Conservation (phyloP, 2,329 filamentous ascomycete species). For the Cladophialophora chaetospira region DNA sequence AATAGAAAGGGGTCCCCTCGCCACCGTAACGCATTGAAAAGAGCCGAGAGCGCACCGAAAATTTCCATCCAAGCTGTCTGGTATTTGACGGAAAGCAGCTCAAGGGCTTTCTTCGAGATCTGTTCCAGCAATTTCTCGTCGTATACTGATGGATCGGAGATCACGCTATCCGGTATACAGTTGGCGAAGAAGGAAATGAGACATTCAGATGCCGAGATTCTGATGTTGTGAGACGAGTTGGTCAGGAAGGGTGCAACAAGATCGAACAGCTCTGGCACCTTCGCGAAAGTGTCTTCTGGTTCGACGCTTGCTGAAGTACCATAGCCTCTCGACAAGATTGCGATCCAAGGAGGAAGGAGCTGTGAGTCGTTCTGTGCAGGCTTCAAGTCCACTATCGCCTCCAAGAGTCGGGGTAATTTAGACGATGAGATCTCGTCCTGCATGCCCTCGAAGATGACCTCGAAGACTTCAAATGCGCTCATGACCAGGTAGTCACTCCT, state of each 20-base stretch:
- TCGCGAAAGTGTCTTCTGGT: constrained; percentile 87
- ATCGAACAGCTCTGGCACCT: constrained; percentile 80
- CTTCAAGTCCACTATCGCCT: constrained; percentile 88
- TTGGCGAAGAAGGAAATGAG: constrained; percentile 90
- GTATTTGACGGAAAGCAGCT: constrained; percentile 83
- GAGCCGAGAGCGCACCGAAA: constrained; percentile 81
- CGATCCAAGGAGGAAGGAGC: constrained; percentile 93
- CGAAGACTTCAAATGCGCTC: constrained; percentile 95
- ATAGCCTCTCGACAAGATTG: constrained; percentile 89
- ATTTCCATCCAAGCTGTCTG: constrained; percentile 94
- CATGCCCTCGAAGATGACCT: constrained; percentile 94
- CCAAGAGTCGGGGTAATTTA: constrained; percentile 84
- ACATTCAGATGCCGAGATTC: constrained; percentile 91
- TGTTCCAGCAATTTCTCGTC: constrained; percentile 89
- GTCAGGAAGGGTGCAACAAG: constrained; percentile 80
- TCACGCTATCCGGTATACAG: constrained; percentile 78
- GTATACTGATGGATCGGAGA: constrained; percentile 85
- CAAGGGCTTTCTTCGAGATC: constrained; percentile 68
- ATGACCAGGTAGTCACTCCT: constrained; percentile 96
- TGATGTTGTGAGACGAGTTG: constrained; percentile 87
- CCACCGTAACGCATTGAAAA: constrained; percentile 88
- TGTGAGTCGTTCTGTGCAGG: constrained; percentile 93
- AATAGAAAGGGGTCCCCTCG: constrained; percentile 75
- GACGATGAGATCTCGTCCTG: constrained; percentile 81
- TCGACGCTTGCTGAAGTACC: constrained; percentile 88